These are phyloP conservation scores for Wolfiporia cocos DNA, from an alignment of 1,284 basidiomycete species.

Conservation along the genomic window DNA sequence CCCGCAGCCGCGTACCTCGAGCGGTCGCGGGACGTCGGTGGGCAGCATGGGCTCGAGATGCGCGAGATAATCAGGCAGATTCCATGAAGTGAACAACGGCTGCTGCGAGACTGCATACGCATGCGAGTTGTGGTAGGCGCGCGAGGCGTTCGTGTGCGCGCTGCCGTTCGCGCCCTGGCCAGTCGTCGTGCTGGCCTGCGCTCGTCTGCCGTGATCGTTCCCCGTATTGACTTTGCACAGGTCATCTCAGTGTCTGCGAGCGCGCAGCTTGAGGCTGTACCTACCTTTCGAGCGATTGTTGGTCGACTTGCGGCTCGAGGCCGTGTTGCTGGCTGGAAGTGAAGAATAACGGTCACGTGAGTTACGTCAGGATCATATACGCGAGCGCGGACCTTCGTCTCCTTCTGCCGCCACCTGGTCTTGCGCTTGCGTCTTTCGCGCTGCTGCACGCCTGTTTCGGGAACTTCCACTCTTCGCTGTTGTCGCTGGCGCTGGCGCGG, in stretches of 20 bases:
- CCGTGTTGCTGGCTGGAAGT: slow-evolving; percentile 24
- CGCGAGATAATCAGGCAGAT: slow-evolving; percentile 89
- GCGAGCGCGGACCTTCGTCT: slow-evolving; percentile 51
- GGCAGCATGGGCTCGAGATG: slow-evolving; percentile 87
- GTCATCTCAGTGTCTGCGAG: slow-evolving; percentile 6
- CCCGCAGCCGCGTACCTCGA: slow-evolving; percentile 58
- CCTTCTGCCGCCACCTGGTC: slow-evolving; percentile 41
- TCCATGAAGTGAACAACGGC: slow-evolving; percentile 77
- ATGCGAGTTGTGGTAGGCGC: slow-evolving; percentile 69
- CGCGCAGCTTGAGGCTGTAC: neutral
- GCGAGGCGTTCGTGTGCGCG: slow-evolving; percentile 19
- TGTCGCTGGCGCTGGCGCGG: slow-evolving; percentile 24
- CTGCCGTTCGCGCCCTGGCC: slow-evolving; percentile 7
- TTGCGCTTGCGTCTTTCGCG: slow-evolving; percentile 38
- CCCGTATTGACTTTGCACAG: slow-evolving; percentile 26
- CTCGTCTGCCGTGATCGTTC: slow-evolving; percentile 17
- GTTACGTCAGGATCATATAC: slow-evolving; percentile 24
- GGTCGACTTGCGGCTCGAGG: slow-evolving; percentile 32
- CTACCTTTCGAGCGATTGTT: slow-evolving; percentile 41
- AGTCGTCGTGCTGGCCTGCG: slow-evolving; percentile 17
- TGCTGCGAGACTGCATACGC: slow-evolving; percentile 72
- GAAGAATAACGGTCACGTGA: slow-evolving; percentile 29
- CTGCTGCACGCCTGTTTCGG: slow-evolving; percentile 37
- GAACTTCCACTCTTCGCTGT: slow-evolving; percentile 26
- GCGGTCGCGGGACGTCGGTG: slow-evolving; percentile 62